phyloP scores from a whole-genome alignment of 257 asterid genomes.

The Catharanthus roseus region DNA sequence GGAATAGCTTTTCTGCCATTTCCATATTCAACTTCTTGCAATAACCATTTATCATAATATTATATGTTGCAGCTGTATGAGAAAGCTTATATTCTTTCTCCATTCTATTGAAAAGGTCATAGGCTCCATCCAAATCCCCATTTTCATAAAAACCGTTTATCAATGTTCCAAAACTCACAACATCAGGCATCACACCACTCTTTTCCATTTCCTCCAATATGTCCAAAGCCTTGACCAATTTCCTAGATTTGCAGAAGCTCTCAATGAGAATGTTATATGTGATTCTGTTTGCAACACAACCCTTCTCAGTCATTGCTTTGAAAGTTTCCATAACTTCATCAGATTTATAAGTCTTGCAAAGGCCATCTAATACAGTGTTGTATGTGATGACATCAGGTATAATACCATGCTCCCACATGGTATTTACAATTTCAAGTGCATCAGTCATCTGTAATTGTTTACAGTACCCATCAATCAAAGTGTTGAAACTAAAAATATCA shows the following conservation, averaged over 20 bases:
- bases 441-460: constrained; percentile 65
- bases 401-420: constrained; percentile 66
- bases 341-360: constrained; percentile 62
- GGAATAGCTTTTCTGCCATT: constrained; percentile 47
- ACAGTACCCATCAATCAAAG: constrained; percentile 82
- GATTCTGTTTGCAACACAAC: constrained; percentile 65
- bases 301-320: constrained; percentile 67
- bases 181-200: constrained; percentile 59
- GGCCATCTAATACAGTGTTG: constrained; percentile 74
- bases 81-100: constrained; percentile 41
- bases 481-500: constrained; percentile 85
- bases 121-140: constrained; percentile 63
- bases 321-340: constrained; percentile 73
- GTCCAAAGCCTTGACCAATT: constrained; percentile 45
- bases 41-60: constrained; percentile 64
- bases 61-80: constrained; percentile 59
- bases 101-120: constrained; percentile 52
- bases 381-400: constrained; percentile 76
- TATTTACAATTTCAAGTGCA: constrained; percentile 60
- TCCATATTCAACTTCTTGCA: constrained; percentile 56
- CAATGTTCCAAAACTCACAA: constrained; percentile 65
- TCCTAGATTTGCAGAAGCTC: constrained; percentile 68
- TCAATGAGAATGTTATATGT: constrained; percentile 80
- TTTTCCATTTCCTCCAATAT: constrained; percentile 60
- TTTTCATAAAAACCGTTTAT: constrained; percentile 67